A percentile compares a stretch with the other conserved stretches of the same genome.
Evolutionary conservation across 169 alveolate species (phyloP).

Genomic region (Theileria orientalis): DNA sequence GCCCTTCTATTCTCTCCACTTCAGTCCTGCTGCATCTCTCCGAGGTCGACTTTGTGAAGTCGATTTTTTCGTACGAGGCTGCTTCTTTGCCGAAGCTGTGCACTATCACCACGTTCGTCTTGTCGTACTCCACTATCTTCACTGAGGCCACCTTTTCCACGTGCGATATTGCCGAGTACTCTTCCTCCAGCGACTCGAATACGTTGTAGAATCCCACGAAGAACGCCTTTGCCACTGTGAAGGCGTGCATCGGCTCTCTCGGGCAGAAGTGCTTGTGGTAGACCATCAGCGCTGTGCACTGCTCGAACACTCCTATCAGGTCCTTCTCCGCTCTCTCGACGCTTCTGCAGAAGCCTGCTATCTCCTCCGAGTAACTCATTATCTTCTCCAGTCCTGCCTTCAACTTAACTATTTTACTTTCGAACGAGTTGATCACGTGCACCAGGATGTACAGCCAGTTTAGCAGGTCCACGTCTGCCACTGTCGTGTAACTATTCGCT

Average conservation of each 20-base stretch:
- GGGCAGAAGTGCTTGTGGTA: slow-evolving; percentile 27
- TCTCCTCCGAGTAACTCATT: not conserved
- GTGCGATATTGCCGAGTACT: slow-evolving; percentile 11
- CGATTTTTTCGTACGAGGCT: not conserved
- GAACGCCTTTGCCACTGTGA: slow-evolving; percentile 24
- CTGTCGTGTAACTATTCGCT: not conserved
- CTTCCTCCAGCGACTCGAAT: not conserved
- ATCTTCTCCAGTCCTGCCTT: not conserved
- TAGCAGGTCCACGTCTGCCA: slow-evolving; percentile 43
- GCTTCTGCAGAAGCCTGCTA: not conserved
- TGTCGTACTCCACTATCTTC: slow-evolving; percentile 14
- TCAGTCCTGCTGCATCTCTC: too few species aligned
- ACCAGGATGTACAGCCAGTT: slow-evolving; percentile 53
- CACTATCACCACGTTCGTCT: not conserved
- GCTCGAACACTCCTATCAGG: slow-evolving; percentile 13
- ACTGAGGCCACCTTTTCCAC: not conserved
- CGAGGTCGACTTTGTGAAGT: not conserved
- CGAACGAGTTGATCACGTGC: not conserved
- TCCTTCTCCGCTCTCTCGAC: slow-evolving; percentile 9
- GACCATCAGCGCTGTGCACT: slow-evolving; percentile 31
- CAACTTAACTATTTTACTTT: slow-evolving; percentile 17
- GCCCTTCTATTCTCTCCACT: not conserved
- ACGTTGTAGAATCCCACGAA: slow-evolving; percentile 17
- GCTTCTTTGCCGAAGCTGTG: not conserved
- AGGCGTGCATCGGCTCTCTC: slow-evolving; percentile 37